Evolutionary conservation across 2,329 filamentous ascomycete genomes (phyloP).

Genomic region (Trematosphaeria pertusa): DNA sequence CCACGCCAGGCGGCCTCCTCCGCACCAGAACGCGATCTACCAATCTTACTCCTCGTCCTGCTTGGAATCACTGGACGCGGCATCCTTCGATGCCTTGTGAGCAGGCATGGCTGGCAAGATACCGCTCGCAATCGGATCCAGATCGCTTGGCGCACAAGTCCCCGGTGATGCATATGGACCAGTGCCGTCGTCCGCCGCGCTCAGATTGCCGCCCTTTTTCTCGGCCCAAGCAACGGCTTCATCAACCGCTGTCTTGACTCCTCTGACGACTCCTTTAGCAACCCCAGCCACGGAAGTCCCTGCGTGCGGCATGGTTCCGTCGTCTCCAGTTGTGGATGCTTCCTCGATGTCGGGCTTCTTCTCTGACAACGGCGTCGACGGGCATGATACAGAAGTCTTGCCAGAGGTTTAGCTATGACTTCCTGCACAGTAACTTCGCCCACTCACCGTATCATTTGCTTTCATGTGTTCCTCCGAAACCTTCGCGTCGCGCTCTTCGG

Average conservation of each 20-base stretch:
- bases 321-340: conserved; percentile 2
- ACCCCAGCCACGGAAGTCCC: conserved; percentile 23
- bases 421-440: no score
- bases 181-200: conserved; percentile 26
- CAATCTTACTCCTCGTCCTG: background rate
- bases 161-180: conserved; percentile 42
- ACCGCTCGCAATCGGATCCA: conserved; percentile 42
- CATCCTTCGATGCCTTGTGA: background rate
- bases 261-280: conserved; percentile 23
- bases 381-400: no score
- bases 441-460: conserved; percentile 11
- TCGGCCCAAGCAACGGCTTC: conserved; percentile 35
- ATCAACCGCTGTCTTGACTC: conserved; percentile 28
- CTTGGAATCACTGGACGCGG: background rate
- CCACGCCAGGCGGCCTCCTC: no score
- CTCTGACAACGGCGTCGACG: conserved; percentile 3
- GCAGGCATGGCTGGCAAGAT: conserved; percentile 31
- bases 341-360: no score
- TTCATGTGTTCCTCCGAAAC: background rate
- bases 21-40: no score
- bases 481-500: background rate
- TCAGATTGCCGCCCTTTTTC: conserved; percentile 32
- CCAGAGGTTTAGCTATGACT: background rate
- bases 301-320: conserved; percentile 16
- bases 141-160: conserved; percentile 41